These are phyloP conservation scores for Groenewaldozyma tartarivorans DNA, from an alignment of 805 yeast genomes.

Conservation along the genomic window DNA sequence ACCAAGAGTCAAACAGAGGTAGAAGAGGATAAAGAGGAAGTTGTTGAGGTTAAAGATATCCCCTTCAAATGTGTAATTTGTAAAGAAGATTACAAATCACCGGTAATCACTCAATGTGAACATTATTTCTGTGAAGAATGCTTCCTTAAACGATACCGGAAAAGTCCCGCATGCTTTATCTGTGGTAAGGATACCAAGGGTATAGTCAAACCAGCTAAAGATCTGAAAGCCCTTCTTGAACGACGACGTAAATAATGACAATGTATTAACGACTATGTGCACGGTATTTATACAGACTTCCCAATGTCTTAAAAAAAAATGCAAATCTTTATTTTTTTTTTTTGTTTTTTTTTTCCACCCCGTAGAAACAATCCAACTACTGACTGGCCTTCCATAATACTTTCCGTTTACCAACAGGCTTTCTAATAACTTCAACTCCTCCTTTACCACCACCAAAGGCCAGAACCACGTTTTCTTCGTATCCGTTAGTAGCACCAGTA, in stretches of 20 bases:
- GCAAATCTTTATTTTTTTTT: not conserved
- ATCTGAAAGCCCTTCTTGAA: constrained; percentile 8
- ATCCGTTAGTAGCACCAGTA: constrained; percentile 4
- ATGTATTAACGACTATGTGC: not conserved
- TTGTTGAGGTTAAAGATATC: constrained; percentile 21
- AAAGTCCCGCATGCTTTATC: constrained; percentile 39
- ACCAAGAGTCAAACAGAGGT: constrained; percentile 1
- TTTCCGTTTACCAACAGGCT: constrained; percentile 16
- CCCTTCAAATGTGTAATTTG: constrained; percentile 62
- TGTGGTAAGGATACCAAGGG: constrained; percentile 59
- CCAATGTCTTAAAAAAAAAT: not conserved
- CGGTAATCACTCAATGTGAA: constrained; percentile 50
- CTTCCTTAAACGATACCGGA: constrained; percentile 39
- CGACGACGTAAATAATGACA: too few species aligned
- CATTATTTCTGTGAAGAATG: constrained; percentile 61
- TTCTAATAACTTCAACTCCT: constrained; percentile 23
- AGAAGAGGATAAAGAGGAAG: constrained; percentile 11
- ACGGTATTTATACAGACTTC: not conserved
- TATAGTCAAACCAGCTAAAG: constrained; percentile 42
- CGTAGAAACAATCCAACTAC: not conserved
- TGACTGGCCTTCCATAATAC: constrained; percentile 17
- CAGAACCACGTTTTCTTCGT: constrained; percentile 27
- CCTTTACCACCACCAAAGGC: constrained; percentile 29
- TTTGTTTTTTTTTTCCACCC: not conserved
- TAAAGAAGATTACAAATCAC: constrained; percentile 41